A percentile compares a stretch with the other conserved stretches of the same genome.
Conservation (phyloP, 176 grass and related monocot species). For the Ensete ventricosum region DNA sequence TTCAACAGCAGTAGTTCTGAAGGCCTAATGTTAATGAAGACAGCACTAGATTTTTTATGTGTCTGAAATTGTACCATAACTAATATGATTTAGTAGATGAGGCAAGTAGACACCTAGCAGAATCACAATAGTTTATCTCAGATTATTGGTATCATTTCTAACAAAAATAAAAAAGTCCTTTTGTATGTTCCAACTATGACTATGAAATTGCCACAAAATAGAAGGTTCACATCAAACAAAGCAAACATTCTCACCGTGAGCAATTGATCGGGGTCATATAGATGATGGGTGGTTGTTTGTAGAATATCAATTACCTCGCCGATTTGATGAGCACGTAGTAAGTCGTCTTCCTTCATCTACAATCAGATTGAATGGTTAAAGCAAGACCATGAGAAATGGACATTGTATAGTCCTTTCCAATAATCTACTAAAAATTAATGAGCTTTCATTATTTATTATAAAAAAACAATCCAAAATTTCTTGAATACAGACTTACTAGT, state of each 20-base stretch:
- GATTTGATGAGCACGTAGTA: slow-evolving; percentile 71
- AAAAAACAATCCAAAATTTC: neutral
- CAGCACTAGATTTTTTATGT: too few species aligned
- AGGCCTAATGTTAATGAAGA: too few species aligned
- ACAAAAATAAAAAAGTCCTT: neutral
- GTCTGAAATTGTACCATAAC: too few species aligned
- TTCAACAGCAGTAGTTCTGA: too few species aligned
- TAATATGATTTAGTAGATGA: too few species aligned
- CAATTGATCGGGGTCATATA: slow-evolving; percentile 83
- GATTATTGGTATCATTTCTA: too few species aligned
- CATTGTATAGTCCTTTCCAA: neutral
- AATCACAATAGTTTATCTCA: too few species aligned
- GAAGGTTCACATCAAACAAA: neutral
- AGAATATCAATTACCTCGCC: slow-evolving; percentile 94
- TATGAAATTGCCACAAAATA: neutral
- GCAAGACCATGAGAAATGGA: neutral
- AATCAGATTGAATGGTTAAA: neutral
- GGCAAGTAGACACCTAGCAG: too few species aligned
- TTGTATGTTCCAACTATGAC: neutral
- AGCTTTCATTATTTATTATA: neutral
- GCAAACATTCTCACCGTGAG: slow-evolving; percentile 41
- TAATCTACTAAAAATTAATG: neutral
- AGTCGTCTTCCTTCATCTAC: slow-evolving; percentile 95
- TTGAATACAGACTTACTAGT: neutral
- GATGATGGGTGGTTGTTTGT: slow-evolving; percentile 68